Conservation (phyloP, 495 filamentous ascomycete genomes). For the Talaromyces stipitatus region DNA sequence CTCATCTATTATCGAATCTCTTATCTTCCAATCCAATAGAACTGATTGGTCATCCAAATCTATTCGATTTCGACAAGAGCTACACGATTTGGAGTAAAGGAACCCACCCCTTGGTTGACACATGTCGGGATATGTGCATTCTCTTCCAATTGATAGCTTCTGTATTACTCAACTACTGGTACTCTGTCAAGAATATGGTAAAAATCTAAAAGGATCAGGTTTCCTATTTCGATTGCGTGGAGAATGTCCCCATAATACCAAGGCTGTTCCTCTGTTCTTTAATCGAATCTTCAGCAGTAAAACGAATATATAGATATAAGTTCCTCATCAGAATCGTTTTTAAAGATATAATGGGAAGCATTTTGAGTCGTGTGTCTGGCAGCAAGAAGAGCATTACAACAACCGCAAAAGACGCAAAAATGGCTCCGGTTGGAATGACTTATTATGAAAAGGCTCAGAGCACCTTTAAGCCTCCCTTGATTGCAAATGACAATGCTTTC, state of each 20-base stretch:
- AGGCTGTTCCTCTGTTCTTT: background rate
- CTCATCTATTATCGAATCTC: background rate
- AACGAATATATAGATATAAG: background rate
- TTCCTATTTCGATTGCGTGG: background rate
- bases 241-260: background rate
- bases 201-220: background rate
- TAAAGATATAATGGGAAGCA: background rate
- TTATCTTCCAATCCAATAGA: background rate
- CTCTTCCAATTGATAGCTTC: background rate
- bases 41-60: background rate
- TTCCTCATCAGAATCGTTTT: background rate
- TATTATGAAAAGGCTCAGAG: conserved; percentile 55
- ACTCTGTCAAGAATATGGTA: background rate
- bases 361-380: conserved; percentile 1
- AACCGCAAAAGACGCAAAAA: conserved; percentile 11
- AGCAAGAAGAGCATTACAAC: background rate
- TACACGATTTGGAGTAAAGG: background rate
- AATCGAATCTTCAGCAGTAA: background rate
- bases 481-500: conserved; percentile 69
- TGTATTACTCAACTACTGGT: background rate
- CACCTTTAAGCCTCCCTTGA: conserved; percentile 60
- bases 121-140: background rate
- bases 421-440: conserved; percentile 27
- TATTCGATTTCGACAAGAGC: background rate
- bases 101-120: background rate